A percentile compares a stretch with the other conserved stretches of the same genome.
These are phyloP conservation scores for Closterium sp. DNA, from an alignment of 139 green algal genomes.

Conservation along the genomic window DNA sequence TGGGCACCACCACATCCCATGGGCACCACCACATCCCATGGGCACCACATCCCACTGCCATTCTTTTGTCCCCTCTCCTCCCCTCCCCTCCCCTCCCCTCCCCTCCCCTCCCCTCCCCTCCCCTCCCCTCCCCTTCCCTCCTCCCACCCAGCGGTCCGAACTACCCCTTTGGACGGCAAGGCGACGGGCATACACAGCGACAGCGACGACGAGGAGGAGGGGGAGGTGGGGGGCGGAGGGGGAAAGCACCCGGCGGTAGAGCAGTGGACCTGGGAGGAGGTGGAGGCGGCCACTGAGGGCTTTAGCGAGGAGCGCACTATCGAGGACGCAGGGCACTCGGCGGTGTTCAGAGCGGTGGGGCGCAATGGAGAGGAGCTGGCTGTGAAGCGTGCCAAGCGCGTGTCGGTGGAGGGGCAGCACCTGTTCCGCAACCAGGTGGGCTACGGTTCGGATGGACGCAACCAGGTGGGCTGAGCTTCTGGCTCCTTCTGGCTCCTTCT, in stretches of 20 bases:
- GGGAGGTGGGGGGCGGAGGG: not conserved
- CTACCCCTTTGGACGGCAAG: not conserved
- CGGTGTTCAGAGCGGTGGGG: slow-evolving; percentile 23
- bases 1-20: not conserved
- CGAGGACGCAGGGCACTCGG: slow-evolving; percentile 4
- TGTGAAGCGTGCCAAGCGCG: slow-evolving; percentile 28
- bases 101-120: no score
- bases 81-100: not conserved
- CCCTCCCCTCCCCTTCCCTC: no score
- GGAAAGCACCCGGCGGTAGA: not conserved
- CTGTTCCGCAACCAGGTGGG: slow-evolving; percentile 7
- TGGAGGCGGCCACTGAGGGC: not conserved
- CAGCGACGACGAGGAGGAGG: not conserved
- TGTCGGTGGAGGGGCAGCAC: slow-evolving; percentile 3
- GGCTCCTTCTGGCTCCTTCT: not conserved
- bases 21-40: not conserved
- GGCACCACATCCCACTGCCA: not conserved
- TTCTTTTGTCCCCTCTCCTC: not conserved
- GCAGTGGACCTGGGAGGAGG: not conserved
- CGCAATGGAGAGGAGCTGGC: not conserved
- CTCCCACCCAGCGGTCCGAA: not conserved
- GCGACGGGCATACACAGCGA: not conserved
- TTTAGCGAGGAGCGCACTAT: slow-evolving; percentile 3
- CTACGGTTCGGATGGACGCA: no score
- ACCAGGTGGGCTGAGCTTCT: not conserved